These are phyloP conservation scores for Hyphodiscus sp. DNA, from an alignment of 2,329 filamentous ascomycete species.

Conservation along the genomic window DNA sequence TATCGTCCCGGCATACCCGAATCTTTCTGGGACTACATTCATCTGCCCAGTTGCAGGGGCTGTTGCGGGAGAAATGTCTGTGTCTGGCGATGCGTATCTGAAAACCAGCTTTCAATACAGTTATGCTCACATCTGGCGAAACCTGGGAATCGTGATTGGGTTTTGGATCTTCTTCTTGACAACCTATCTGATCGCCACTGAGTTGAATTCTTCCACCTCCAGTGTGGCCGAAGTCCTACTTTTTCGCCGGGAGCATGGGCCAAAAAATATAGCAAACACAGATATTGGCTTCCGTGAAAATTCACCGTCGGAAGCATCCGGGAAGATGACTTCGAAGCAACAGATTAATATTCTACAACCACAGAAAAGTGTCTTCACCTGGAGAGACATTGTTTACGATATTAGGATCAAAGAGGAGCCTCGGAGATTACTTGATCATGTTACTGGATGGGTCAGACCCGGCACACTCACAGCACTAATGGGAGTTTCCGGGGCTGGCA, in stretches of 20 bases:
- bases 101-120: conserved; percentile 48
- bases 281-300: not conserved
- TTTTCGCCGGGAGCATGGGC: conserved; percentile 59
- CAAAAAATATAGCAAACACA: not conserved
- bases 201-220: conserved; percentile 57
- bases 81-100: conserved; percentile 54
- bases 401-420: conserved; percentile 62
- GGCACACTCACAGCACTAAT: conserved; percentile 64
- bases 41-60: conserved; percentile 54
- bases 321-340: not conserved
- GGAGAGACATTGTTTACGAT: conserved; percentile 56
- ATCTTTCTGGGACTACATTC: conserved; percentile 31
- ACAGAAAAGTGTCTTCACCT: conserved; percentile 29
- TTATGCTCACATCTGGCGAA: conserved; percentile 56
- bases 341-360: conserved; percentile 11
- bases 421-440: conserved; percentile 60
- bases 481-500: conserved; percentile 73
- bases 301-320: not conserved
- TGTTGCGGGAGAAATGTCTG: conserved; percentile 40
- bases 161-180: conserved; percentile 55
- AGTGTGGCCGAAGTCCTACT: conserved; percentile 71
- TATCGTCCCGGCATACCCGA: conserved; percentile 4
- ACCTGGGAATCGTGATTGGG: conserved; percentile 60
- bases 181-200: conserved; percentile 55
- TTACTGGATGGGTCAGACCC: conserved; percentile 69